These are phyloP conservation scores for Backusella macrospora DNA, from an alignment of 192 early-diverging fungal species.

Conservation along the genomic window DNA sequence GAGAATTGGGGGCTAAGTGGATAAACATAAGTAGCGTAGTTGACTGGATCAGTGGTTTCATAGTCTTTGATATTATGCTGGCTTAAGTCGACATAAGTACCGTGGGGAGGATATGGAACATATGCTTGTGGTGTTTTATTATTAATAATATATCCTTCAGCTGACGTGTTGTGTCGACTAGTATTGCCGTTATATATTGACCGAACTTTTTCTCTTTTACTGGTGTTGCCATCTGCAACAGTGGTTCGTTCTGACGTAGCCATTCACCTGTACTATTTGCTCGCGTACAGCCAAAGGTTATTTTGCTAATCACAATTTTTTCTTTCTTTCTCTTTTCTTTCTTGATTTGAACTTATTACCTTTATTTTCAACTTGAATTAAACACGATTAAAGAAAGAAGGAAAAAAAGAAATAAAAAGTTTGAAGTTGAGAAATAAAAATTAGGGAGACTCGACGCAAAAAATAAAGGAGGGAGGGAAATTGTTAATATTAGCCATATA, in stretches of 20 bases:
- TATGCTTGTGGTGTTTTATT: not conserved
- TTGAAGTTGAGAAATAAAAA: not conserved
- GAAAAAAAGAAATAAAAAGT: not conserved
- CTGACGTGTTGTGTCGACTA: not conserved
- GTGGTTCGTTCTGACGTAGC: not conserved
- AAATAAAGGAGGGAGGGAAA: not conserved
- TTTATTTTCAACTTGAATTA: not conserved
- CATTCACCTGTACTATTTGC: not conserved
- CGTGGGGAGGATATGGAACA: conserved; percentile 13
- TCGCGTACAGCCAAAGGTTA: not conserved
- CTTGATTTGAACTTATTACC: not conserved
- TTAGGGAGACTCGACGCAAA: not conserved
- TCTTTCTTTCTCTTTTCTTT: not conserved
- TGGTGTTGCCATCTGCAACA: not conserved
- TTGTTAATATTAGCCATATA: not conserved
- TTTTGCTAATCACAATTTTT: not conserved
- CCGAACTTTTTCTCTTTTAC: not conserved
- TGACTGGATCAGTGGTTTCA: conserved; percentile 5
- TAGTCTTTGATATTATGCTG: conserved; percentile 4
- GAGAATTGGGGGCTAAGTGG: conserved; percentile 47
- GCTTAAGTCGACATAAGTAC: conserved; percentile 4
- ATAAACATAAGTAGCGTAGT: conserved; percentile 40
- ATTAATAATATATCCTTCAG: not conserved
- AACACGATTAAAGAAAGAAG: not conserved
- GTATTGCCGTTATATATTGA: not conserved